Base-by-base conservation (phyloP, 192 early-diverging fungal genomes). In the Coemansia sp. region DNA sequence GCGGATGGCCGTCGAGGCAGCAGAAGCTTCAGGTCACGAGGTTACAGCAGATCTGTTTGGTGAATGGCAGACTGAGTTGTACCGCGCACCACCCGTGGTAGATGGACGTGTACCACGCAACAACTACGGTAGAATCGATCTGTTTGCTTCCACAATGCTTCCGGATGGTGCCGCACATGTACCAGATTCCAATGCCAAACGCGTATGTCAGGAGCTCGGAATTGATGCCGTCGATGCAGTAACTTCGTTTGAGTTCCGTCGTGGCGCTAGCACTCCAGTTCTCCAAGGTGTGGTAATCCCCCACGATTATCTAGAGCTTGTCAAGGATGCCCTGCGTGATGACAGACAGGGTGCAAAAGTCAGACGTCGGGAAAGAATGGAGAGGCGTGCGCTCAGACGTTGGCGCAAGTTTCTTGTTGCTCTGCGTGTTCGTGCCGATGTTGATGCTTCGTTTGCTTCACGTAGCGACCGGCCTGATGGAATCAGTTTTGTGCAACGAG, bases 201-300 rank as follows among this genome's bases (percentile, higher is more conserved):
- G 78, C 27, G 59, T 98, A 24, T 94, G 94, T 31, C 84, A 84
- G 52, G 82, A 87, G 68, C 77, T 96, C 42, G 88, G 86, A 6
- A 86, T 96, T 19, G 92, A 95, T 59, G 94, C 83, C 66, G 92
- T 83, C 1, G 84, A 85, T n/a, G 94, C 92, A 6, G 93, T 96
- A 55, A 90, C 93, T 67, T 74, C 87, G 54, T 65, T 71, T 61
- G 68, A 67, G 9, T 81, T 74, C 50, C 55, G 68, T 14, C 65
- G 61, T 52, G 63, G 80, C 36, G 42, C 30, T 19, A 64, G 59
- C 57, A 54, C 66, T 33, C 81, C 81, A 0, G 57, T 78, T n/a
- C 21, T 74, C 24, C 52, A 51, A 8, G 81, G 81, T 33, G 63
- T 83, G 9, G 76, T 83, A 14, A 52, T 83, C 0, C 66, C 76